These are phyloP conservation scores for Gamsiella multidivaricata DNA, from an alignment of 192 early-diverging fungal species.

Conservation along the genomic window DNA sequence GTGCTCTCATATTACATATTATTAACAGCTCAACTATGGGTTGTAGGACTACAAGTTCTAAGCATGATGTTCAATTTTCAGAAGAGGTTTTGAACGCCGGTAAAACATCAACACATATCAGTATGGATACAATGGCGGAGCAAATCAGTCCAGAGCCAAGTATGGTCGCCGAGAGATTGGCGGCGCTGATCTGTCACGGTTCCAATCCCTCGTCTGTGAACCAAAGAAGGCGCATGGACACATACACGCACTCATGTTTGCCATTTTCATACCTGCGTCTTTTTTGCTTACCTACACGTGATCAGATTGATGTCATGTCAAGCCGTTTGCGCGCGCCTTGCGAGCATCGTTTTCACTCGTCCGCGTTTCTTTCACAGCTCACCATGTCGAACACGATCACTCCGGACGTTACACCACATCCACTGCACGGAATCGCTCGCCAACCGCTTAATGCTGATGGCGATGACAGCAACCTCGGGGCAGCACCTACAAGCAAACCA, in stretches of 20 bases:
- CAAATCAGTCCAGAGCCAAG: slow-evolving; percentile 28
- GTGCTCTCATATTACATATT: too few species aligned
- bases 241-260: too few species aligned
- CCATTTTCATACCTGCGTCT: too few species aligned
- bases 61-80: slow-evolving; percentile 69
- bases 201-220: too few species aligned
- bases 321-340: too few species aligned
- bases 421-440: slow-evolving; percentile 16
- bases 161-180: slow-evolving; percentile 47
- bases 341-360: too few species aligned
- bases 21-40: too few species aligned
- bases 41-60: too few species aligned
- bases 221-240: too few species aligned
- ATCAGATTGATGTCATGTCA: too few species aligned
- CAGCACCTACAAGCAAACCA: neutral
- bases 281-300: too few species aligned
- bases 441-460: neutral
- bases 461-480: neutral
- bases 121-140: slow-evolving; percentile 59
- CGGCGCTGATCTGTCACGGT: slow-evolving; percentile 28
- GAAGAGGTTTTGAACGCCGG: slow-evolving; percentile 70
- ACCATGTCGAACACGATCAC: slow-evolving; percentile 34
- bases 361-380: neutral
- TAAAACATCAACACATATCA: slow-evolving; percentile 65
- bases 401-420: slow-evolving; percentile 43